Percentiles rank a stretch among this genome's conserved stretches.
Conservation (phyloP, 257 asterid species). For the Knoxia roxburghii region DNA sequence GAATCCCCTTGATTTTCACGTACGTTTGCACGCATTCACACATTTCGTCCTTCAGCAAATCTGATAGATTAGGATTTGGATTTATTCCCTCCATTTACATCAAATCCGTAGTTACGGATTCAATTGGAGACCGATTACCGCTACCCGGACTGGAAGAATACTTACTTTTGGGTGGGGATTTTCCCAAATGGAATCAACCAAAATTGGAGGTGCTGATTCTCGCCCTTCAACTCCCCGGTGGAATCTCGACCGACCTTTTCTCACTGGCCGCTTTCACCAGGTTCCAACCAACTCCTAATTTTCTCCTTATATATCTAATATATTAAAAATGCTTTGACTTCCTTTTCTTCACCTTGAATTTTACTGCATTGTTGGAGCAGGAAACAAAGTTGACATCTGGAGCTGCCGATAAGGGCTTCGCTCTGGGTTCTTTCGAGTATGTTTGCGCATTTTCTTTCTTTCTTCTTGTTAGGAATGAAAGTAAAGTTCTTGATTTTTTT, state of each 20-base stretch:
- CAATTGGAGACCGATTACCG: neutral
- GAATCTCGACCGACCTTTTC: slow-evolving; percentile 78
- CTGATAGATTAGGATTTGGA: neutral
- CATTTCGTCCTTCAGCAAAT: neutral
- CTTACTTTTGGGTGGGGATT: slow-evolving; percentile 1
- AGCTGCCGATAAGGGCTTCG: slow-evolving; percentile 38
- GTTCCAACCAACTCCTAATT: slow-evolving; percentile 11
- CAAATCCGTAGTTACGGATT: neutral
- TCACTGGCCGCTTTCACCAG: slow-evolving; percentile 71
- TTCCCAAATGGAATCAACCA: slow-evolving; percentile 38
- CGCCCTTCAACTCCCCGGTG: slow-evolving; percentile 61
- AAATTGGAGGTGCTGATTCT: slow-evolving; percentile 18
- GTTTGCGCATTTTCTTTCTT: slow-evolving; percentile 5
- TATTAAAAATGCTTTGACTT: neutral
- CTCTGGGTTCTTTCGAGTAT: slow-evolving; percentile 43
- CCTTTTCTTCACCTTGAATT: neutral
- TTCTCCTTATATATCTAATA: neutral
- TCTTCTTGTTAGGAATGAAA: neutral
- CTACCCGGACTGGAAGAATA: neutral
- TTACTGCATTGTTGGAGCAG: slow-evolving; percentile 23
- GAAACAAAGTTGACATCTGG: slow-evolving; percentile 43
- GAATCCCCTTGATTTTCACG: neutral
- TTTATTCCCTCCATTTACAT: neutral
- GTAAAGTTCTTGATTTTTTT: slow-evolving; percentile 1
- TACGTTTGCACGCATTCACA: neutral